Evolutionary conservation across 2,329 filamentous ascomycete species (phyloP).

Genomic region (Hortaea werneckii): DNA sequence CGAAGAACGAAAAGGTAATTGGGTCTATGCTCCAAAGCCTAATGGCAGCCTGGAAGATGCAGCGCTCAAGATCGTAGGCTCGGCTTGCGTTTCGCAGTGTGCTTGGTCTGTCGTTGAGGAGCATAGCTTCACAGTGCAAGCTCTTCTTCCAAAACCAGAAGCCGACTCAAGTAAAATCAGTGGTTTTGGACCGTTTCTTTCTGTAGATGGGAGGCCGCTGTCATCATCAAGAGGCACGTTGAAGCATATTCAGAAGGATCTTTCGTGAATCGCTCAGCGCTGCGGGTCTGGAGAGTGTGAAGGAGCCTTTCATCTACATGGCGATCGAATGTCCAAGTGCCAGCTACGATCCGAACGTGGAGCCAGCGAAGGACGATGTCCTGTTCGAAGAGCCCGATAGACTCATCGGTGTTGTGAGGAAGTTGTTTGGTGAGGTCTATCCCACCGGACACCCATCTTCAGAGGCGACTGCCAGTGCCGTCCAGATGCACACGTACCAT

Average conservation of each 20-base stretch:
- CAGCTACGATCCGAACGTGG: constrained; percentile 62
- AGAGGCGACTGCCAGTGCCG: not conserved
- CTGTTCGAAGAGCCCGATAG: constrained; percentile 50
- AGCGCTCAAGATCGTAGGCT: constrained; percentile 51
- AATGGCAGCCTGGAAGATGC: constrained; percentile 46
- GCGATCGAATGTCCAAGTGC: constrained; percentile 51
- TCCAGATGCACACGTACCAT: not conserved
- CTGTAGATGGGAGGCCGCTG: constrained; percentile 59
- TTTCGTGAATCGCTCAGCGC: constrained; percentile 44
- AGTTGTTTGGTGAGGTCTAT: constrained; percentile 31
- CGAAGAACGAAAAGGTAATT: constrained; percentile 41
- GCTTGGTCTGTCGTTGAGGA: constrained; percentile 29
- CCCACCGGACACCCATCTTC: not conserved
- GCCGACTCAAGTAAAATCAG: constrained; percentile 33
- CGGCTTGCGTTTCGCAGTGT: constrained; percentile 47
- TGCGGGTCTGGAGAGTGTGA: constrained; percentile 22
- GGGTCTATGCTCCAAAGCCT: constrained; percentile 52
- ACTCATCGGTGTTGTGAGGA: constrained; percentile 35
- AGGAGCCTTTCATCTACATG: constrained; percentile 53
- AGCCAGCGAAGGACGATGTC: constrained; percentile 62
- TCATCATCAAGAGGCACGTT: constrained; percentile 44
- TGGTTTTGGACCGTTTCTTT: constrained; percentile 47
- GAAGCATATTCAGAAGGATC: constrained; percentile 46
- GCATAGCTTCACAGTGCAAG: constrained; percentile 41
- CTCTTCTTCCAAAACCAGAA: constrained; percentile 46